Base-by-base conservation (phyloP, 2,329 filamentous ascomycete species). In the Sphaerulina populicola region DNA sequence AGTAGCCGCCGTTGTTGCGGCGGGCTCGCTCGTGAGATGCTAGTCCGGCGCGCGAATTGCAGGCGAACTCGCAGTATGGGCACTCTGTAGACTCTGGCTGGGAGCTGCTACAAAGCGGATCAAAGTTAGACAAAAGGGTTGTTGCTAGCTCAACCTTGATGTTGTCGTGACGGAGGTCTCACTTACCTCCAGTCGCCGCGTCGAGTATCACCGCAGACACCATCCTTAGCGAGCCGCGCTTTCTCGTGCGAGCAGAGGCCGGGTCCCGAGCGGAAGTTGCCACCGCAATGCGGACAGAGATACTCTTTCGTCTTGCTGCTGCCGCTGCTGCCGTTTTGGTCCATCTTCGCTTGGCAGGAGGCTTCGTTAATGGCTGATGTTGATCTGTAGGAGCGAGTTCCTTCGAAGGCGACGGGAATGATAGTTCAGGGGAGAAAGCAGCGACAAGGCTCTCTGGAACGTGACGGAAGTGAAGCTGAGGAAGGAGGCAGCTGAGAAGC, bases 21-120 rank as follows among this genome's bases (percentile, higher is more conserved):
- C 46, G 46, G 36, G 46, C 46, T 42, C 46, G 12, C 15, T 31
- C 33, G 38, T 49, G 46, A 5, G 46, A 49, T 23, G 46, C 46
- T 0, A 39, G 46, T 6, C 46, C 46, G 15, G 46, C 46, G 29
- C 38, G 37, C 8, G 46, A 42, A 9, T 23, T 38, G 29, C 40
- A 49, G 46, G 42, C 38, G 14, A 21, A 31, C 15, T 18, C 18
- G 30, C 46, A 49, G 31, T 23, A 36, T 11, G 30, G 27, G 38
- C 46, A 49, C 27, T 36, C 12, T 6, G 38, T 49, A 35, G 30
- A 11, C 10, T n/a, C 31, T 35, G 31, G 31, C 12, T 6, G 10
- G 2, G 31, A 35, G 31, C 31, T n/a, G 18, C 18, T 18, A 18
- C 18, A 18, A 18, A 18, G 18, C 18, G 18, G 18, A 18, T 18